These are phyloP conservation scores for Alternaria triticina DNA, from an alignment of 2,329 filamentous ascomycete species.

Conservation along the genomic window DNA sequence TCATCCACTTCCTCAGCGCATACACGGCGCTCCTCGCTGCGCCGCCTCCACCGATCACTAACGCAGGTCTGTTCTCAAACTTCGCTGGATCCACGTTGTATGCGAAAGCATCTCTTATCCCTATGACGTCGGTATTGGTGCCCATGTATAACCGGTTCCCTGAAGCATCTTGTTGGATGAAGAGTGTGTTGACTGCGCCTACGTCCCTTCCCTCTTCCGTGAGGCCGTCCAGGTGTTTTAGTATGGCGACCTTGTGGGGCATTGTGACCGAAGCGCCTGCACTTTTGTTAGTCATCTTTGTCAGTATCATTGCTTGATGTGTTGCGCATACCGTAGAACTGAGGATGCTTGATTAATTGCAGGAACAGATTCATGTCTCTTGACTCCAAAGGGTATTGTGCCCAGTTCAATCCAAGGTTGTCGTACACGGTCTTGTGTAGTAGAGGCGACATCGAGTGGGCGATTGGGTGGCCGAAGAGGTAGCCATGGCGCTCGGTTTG, in stretches of 20 bases:
- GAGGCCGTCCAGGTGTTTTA: constrained; percentile 74
- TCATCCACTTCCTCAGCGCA: constrained; percentile 72
- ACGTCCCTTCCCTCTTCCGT: constrained; percentile 75
- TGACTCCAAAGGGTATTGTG: constrained; percentile 57
- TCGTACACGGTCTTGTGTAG: constrained; percentile 63
- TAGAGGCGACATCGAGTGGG: constrained; percentile 63
- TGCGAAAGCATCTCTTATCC: constrained; percentile 74
- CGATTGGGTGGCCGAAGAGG: constrained; percentile 63
- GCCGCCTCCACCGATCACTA: constrained; percentile 79
- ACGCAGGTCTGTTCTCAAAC: constrained; percentile 67
- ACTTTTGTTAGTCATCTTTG: neutral
- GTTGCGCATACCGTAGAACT: constrained; percentile 66
- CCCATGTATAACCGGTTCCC: constrained; percentile 66
- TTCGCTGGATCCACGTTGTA: constrained; percentile 53
- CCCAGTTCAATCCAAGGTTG: constrained; percentile 59
- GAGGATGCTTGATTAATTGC: constrained; percentile 60
- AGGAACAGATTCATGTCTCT: constrained; percentile 54
- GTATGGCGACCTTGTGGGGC: constrained; percentile 82
- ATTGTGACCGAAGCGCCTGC: constrained; percentile 77
- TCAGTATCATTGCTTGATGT: neutral
- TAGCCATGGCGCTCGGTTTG: constrained; percentile 57
- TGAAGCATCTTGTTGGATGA: constrained; percentile 60
- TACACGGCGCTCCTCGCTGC: constrained; percentile 81
- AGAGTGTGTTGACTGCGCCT: constrained; percentile 82
- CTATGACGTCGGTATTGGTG: constrained; percentile 82